Evolutionary conservation across 228 moss, liverwort and hornwort genomes (phyloP).

Genomic region (Sphagnum magellanicum): DNA sequence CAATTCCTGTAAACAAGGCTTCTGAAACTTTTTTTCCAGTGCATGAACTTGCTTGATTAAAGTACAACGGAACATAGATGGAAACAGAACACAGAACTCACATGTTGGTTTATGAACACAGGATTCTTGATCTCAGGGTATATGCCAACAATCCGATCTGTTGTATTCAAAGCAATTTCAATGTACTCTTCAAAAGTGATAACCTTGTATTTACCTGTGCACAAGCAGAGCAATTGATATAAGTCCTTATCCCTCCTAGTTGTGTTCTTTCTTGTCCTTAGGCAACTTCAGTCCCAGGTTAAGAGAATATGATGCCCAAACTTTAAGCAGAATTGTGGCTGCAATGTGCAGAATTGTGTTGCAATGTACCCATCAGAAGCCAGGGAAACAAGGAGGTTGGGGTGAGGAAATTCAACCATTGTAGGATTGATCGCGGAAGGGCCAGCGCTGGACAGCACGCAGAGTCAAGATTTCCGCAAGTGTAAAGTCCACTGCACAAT

Average conservation of each 20-base stretch:
- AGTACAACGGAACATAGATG: not conserved
- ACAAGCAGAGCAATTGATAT: not conserved
- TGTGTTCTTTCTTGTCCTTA: too few relatives aligned
- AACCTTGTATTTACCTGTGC: constrained; percentile 51
- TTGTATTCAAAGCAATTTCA: constrained; percentile 61
- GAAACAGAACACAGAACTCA: constrained; percentile 21
- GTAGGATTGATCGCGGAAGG: constrained; percentile 55
- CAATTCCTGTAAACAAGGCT: too few relatives aligned
- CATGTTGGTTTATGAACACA: constrained; percentile 66
- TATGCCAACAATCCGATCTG: constrained; percentile 66
- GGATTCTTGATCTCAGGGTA: constrained; percentile 91
- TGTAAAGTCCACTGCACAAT: constrained; percentile 79
- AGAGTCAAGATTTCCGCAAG: constrained; percentile 72
- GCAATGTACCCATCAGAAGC: too few relatives aligned
- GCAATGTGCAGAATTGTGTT: too few relatives aligned
- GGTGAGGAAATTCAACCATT: constrained; percentile 25
- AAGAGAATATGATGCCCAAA: too few relatives aligned
- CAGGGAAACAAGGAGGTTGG: too few relatives aligned
- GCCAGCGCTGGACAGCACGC: constrained; percentile 49
- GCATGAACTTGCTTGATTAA: not conserved
- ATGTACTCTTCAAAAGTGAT: constrained; percentile 76
- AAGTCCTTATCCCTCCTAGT: too few relatives aligned
- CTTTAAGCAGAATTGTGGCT: too few relatives aligned
- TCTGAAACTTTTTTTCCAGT: not conserved
- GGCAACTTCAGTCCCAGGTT: too few relatives aligned